Base-by-base conservation (phyloP, 371 early-diverging fungal species). In the Circinella minor region DNA sequence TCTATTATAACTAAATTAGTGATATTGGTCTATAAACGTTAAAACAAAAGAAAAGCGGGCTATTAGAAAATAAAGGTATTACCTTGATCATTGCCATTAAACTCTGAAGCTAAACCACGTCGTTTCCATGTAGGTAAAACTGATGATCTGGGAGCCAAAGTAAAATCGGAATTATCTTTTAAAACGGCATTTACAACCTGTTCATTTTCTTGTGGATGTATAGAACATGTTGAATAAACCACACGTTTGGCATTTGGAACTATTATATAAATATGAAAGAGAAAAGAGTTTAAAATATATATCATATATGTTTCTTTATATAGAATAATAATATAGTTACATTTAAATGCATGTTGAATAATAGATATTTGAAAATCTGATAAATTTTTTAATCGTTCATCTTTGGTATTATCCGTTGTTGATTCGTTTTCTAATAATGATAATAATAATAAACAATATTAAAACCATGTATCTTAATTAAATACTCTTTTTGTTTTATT, bases 211-310 rank as follows among this genome's bases (percentile, higher is more conserved):
- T 95, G 93, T 11, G 86, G 81, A 69, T 98, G 93, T 37, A 94
- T 85, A 1, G 99, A 98, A 72, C 99, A 97, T 5, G 99, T 99
- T 36, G 99, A 96, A 81, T 99, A 99, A 4, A 95, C 86, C 13
- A 99, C 85, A 54, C 86, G 87, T 66, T 93, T 87, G 18, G 89
- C 92, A 14, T 82, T 87, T 8, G 92, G 91, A 68, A 95, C 95
- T 90, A 54, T 27, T 20, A 46, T 4, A 46, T 65, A 38, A 5
- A 55, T 36, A 34, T 20, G 43, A 11, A 59, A 6, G 43, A 9
- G 6, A 3, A 43, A 43, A 43, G 9, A 43, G 43, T 43, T 43
- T 43, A 43, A 3, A 9, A 43, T 11, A 43, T 11, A 1, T 11
- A 9, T 43, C 3, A 43, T 9, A 43, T 43, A 43, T 0, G 1